Evolutionary conservation across 225 moss, liverwort and hornwort species (phyloP), one percentile per base, ranked within the genome.

Genomic region (Polytrichum commune): DNA sequence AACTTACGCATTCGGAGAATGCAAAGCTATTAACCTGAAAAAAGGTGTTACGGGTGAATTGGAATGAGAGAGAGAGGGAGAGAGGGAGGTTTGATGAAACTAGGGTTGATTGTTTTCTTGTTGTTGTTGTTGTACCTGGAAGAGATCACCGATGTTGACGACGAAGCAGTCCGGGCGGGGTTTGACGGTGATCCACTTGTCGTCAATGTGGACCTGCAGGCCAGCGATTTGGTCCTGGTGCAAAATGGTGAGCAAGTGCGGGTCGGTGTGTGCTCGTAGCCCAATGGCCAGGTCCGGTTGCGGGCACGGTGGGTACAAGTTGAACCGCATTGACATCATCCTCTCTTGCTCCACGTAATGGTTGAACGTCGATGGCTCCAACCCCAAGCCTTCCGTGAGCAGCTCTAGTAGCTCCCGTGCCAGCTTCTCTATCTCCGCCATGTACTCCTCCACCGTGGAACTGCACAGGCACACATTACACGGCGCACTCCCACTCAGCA

Each of bases 181-280:
- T 57, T 82, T 82, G 54, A 89, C 83, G 6, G 91, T 82, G 56
- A 91, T 74, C 91, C 91, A 91, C 62, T 79, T 62, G 38, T 82
- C 86, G 35, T 79, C 77, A 27, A 86, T 86, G 61, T 80, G 83
- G 69, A 91, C 81, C 69, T 91, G 89, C 19, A 91, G 29, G n/a
- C 91, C 89, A 24, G 89, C 84, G 25, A 89, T 78, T 19, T 80
- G 77, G 75, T 89, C 89, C 64, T 91, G 91, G 73, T 85, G 82
- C 2, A 91, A 80, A 32, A 91, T 84, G 64, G 91, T 91, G 23
- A 91, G 71, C 62, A 87, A 78, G 61, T 86, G 86, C 62, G 84
- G 80, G 72, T 91, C 91, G 7, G 86, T 86, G 76, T 91, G 89
- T 0, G 89, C 83, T 18, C 84, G 80, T 53, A 91, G 73, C 18